phyloP scores from a whole-genome alignment of 306 rosid genomes.

The Quercus wislizeni region DNA sequence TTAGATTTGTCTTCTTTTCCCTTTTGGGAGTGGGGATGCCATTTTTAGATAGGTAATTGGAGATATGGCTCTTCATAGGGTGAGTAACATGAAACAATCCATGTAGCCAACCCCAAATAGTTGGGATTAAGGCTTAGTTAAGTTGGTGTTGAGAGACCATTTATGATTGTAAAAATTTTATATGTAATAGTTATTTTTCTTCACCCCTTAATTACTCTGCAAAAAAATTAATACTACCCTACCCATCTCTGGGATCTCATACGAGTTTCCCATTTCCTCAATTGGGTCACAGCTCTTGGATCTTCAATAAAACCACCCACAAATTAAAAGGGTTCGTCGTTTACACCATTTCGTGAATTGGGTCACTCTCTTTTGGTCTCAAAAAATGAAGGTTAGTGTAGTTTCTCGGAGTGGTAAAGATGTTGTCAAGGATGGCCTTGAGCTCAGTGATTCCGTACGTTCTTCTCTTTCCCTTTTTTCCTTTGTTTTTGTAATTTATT shows the following conservation, averaged over 20 bases:
- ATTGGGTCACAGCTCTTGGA: not conserved
- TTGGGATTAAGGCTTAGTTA: too few relatives aligned
- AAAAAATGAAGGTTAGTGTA: conserved; percentile 72
- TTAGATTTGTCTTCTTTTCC: too few relatives aligned
- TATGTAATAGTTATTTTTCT: too few relatives aligned
- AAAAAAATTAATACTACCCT: not conserved
- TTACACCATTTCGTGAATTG: conserved; percentile 25
- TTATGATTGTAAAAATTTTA: too few relatives aligned
- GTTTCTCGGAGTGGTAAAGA: conserved; percentile 87
- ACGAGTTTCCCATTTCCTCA: not conserved
- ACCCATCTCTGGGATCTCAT: conserved; percentile 12
- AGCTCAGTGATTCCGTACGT: conserved; percentile 73
- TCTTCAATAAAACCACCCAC: conserved; percentile 11
- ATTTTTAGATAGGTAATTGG: too few relatives aligned
- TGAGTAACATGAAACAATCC: too few relatives aligned
- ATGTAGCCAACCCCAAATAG: too few relatives aligned
- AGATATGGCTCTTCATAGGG: too few relatives aligned
- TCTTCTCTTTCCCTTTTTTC: not conserved
- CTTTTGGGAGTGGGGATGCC: too few relatives aligned
- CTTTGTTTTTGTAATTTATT: not conserved
- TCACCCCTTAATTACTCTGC: conserved; percentile 5
- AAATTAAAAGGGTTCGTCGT: conserved; percentile 9
- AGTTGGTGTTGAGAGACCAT: too few relatives aligned
- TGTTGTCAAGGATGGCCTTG: conserved; percentile 73
- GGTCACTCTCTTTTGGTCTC: conserved; percentile 18